phyloP scores from a whole-genome alignment of 2,329 filamentous ascomycete species.

The Colletotrichum tofieldiae region DNA sequence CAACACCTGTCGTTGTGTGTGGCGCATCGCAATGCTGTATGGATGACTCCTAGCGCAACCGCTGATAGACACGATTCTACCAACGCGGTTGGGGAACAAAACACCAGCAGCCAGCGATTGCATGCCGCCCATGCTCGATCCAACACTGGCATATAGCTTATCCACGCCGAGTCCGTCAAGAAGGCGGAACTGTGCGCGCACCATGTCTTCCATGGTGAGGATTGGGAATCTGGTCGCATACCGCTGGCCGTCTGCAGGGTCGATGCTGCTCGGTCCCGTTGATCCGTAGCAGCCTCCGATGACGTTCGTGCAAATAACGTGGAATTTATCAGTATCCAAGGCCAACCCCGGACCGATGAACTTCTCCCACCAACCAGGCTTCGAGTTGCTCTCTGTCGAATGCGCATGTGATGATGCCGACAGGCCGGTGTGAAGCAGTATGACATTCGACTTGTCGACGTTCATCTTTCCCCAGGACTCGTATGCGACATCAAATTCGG shows the following conservation, averaged over 20 bases:
- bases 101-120: conserved; percentile 91
- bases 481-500: conserved; percentile 91
- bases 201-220: conserved; percentile 97
- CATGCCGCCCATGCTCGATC: conserved; percentile 99
- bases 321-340: conserved; percentile 92
- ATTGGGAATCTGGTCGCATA: conserved; percentile 98
- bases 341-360: conserved; percentile 93
- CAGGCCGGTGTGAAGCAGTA: conserved; percentile 92
- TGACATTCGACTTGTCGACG: conserved; percentile 85
- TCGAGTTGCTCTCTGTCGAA: conserved; percentile 88
- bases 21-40: conserved; percentile 98
- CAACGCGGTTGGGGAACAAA: conserved; percentile 86
- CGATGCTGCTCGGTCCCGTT: conserved; percentile 89
- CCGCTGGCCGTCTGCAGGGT: conserved; percentile 87
- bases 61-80: conserved; percentile 88
- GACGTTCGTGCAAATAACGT: conserved; percentile 96
- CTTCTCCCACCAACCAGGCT: conserved; percentile 98
- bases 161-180: conserved; percentile 84
- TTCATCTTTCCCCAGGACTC: conserved; percentile 93
- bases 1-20: conserved; percentile 95
- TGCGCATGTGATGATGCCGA: conserved; percentile 98
- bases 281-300: conserved; percentile 96
- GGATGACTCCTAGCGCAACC: conserved; percentile 96
- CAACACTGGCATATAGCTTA: conserved; percentile 91
- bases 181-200: conserved; percentile 92